A percentile compares a stretch with the other conserved stretches of the same genome.
phyloP scores from a whole-genome alignment of 176 grass and related monocot genomes.

The Triticum dicoccoides region DNA sequence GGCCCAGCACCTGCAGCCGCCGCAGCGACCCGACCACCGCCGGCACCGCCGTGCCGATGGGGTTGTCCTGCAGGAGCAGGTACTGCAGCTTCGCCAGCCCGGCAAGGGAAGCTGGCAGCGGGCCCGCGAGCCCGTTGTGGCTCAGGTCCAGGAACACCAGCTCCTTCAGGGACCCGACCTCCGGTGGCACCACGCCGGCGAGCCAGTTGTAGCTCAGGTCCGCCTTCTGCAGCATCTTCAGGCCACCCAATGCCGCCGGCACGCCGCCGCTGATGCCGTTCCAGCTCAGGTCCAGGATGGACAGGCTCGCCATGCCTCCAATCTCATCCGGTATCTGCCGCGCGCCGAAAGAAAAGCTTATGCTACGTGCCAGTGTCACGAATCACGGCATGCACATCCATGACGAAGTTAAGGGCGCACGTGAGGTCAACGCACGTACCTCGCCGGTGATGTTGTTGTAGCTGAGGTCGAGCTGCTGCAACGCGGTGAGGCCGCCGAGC shows the following conservation, averaged over 20 bases:
- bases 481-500: slow-evolving; percentile 34
- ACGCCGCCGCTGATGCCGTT: slow-evolving; percentile 53
- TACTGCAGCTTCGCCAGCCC: slow-evolving; percentile 58
- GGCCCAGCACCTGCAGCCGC: slow-evolving; percentile 67
- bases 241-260: slow-evolving; percentile 38
- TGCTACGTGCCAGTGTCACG: not conserved
- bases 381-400: not conserved
- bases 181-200: slow-evolving; percentile 48
- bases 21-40: slow-evolving; percentile 51
- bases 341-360: not conserved
- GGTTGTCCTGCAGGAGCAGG: slow-evolving; percentile 74
- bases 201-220: slow-evolving; percentile 83
- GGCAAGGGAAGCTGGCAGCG: slow-evolving; percentile 46
- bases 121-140: slow-evolving; percentile 57
- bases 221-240: slow-evolving; percentile 59
- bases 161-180: slow-evolving; percentile 45
- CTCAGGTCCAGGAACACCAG: slow-evolving; percentile 78
- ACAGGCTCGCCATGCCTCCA: slow-evolving; percentile 54
- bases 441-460: slow-evolving; percentile 67
- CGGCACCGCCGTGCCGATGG: slow-evolving; percentile 64
- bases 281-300: slow-evolving; percentile 84
- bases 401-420: not conserved
- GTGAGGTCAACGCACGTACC: slow-evolving; percentile 9
- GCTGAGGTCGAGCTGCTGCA: slow-evolving; percentile 81
- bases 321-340: slow-evolving; percentile 40